Base-by-base conservation (phyloP, 2,329 filamentous ascomycete species). In the Neophaeococcomyces aloes region DNA sequence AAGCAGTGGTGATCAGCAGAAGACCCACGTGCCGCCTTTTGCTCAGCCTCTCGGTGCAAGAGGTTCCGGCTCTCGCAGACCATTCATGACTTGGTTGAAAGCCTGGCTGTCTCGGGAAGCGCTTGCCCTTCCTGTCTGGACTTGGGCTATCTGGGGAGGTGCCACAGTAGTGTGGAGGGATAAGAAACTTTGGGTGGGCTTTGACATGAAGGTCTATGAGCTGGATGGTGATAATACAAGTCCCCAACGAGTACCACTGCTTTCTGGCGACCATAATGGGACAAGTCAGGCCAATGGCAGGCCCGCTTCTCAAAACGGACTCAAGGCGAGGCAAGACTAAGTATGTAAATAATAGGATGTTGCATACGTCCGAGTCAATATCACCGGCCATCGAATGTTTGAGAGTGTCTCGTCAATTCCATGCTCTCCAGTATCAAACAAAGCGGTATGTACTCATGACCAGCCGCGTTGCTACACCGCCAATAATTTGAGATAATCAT, bases 111-210 rank as follows among this genome's bases (percentile, higher is more conserved):
- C 83, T 0, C 72, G 91, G 25, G 91, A 98, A 64, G 52, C 76
- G 0, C 69, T 95, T 7, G 88, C 91, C 0, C 68, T 94, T 35
- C 88, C 88, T 0, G 82, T 98, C 47, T 98, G 91, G 91, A 67
- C 78, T 0, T 87, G 82, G 76, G 91, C 91, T 1, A 84, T 95
- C 15, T 77, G 86, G 54, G 81, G 89, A n/a, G 91, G 91, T 0
- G 78, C 83, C 1, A 89, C 80, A 0, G 86, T 98, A 0, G 76
- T 76, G 41, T 98, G 91, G 93, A 71, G 91, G 44, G 89, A 88
- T 0, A 81, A 80, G 56, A 74, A 69, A 21, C 96, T 96, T 60
- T 76, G 75, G 55, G 88, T 96, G 1, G 78, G 81, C 1, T 72
- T 86, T 53, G 84, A 96, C 60, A 89, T 89, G 72, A 84, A 79